Evolutionary conservation across 306 rosid species (phyloP).

Genomic region (Pyrus pyrifolia): DNA sequence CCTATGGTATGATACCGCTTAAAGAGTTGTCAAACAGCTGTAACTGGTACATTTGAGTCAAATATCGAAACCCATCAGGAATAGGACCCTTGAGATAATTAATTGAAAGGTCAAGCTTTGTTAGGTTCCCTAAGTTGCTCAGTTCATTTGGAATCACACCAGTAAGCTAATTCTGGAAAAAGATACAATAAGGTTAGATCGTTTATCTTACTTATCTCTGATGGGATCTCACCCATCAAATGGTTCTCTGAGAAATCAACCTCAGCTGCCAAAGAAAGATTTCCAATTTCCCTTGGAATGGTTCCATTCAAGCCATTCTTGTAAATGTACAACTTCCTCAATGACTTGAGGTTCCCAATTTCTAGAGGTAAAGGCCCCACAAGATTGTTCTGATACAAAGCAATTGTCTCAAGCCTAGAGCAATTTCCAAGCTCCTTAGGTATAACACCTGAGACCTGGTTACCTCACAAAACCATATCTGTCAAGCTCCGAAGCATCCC

Average conservation of each 20-base stretch:
- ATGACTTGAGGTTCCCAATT: conserved; percentile 63
- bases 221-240: conserved; percentile 65
- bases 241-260: conserved; percentile 86
- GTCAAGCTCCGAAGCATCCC: conserved; percentile 67
- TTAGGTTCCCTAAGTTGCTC: conserved; percentile 51
- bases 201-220: conserved; percentile 60
- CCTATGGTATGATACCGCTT: conserved; percentile 61
- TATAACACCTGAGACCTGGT: conserved; percentile 63
- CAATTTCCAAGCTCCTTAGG: conserved; percentile 85
- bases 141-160: conserved; percentile 80
- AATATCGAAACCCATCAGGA: conserved; percentile 61
- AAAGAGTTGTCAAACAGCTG: conserved; percentile 79
- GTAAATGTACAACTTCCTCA: conserved; percentile 61
- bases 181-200: conserved; percentile 65
- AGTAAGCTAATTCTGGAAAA: conserved; percentile 70
- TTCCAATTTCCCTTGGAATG: conserved; percentile 87
- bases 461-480: conserved; percentile 59
- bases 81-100: conserved; percentile 68
- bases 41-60: conserved; percentile 54
- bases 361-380: conserved; percentile 62
- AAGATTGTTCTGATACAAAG: conserved; percentile 66
- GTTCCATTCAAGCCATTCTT: conserved; percentile 80
- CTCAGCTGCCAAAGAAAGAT: conserved; percentile 54
- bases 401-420: conserved; percentile 59
- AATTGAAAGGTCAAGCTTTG: conserved; percentile 85